Evolutionary conservation across 1,284 basidiomycete genomes (phyloP).

Genomic region (Cryptococcus deneoformans): DNA sequence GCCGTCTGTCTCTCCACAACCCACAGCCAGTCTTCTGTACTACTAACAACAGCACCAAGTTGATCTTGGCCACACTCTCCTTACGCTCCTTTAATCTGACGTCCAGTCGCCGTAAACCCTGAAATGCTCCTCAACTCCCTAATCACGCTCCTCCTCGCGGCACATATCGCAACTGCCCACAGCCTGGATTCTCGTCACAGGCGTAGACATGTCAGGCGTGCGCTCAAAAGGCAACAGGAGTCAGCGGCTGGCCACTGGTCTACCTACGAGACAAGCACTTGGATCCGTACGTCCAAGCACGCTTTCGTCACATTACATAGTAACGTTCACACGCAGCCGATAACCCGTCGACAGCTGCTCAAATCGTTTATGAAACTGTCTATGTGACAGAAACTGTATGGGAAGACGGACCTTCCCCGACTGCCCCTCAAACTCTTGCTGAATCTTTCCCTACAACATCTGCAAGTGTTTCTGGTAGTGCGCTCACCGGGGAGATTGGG

Average conservation of each 20-base stretch:
- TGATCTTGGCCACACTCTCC: slow-evolving; percentile 9
- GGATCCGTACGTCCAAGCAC: slow-evolving; percentile 10
- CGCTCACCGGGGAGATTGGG: neutral
- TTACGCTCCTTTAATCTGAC: neutral
- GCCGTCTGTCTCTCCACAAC: neutral
- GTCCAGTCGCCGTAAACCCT: neutral
- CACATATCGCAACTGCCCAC: neutral
- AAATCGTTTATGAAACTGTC: slow-evolving; percentile 3
- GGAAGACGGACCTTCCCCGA: neutral
- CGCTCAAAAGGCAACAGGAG: neutral
- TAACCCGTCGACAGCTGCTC: neutral
- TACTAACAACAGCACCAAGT: slow-evolving; percentile 2
- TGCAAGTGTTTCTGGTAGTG: too few species aligned
- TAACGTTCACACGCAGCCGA: neutral
- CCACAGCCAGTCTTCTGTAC: neutral
- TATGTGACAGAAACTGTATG: slow-evolving; percentile 6
- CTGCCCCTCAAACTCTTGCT: neutral
- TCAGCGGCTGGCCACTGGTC: slow-evolving; percentile 7
- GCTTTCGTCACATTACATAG: too few species aligned
- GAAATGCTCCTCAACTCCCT: neutral
- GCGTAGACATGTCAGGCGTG: neutral
- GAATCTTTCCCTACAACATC: too few species aligned
- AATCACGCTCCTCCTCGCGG: neutral
- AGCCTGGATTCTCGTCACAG: neutral
- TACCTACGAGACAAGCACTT: slow-evolving; percentile 9